Base-by-base conservation (phyloP, 306 rosid species). In the Quercus berberidifolia region DNA sequence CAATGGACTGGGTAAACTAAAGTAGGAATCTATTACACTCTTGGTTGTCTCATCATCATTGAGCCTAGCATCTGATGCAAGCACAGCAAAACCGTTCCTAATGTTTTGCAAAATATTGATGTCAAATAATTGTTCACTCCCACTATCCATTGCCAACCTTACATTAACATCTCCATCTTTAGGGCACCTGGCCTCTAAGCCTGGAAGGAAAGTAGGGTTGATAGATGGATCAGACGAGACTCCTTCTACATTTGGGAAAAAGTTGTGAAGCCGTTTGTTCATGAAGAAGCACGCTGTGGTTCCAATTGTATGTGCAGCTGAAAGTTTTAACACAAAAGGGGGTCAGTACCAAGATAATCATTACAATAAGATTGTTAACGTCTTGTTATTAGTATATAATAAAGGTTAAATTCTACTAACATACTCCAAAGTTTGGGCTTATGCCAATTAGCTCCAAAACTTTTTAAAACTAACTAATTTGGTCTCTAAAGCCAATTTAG, bases 271-370 rank as follows among this genome's bases (percentile, higher is more conserved):
- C 77, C 98, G 89, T 43, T 75, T 81, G 6, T 79, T 85, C 92
- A 94, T 83, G 83, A 94, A 94, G 88, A 94, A 94, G 80, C 98
- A 94, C 2, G 98, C 97, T 6, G 98, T 94, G 21, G 92, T 91
- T 76, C 98, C 98, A 73, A 94, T 89, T 71, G 98, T 91, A 76
- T 94, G 98, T 3, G 98, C 97, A 75, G 90, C 98, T 94, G 87
- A 63, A 51, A 41, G 60, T 49, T 55, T 38, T 21, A 21, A 12
- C 17, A 73, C 15, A 46, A 28, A 31, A 31, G 31, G 31, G 19
- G 15, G 41, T 14, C 2, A 21, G 3, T 41, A 41, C 46, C 46
- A 8, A 7, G 46, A 7, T 8, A 38, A 2, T 38, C 46, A 38
- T 38, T 38, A 38, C 11, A 38, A 38, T 38, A 38, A 38, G 11